Conservation (phyloP, 306 rosid species). For the Astragalus membranaceus region DNA sequence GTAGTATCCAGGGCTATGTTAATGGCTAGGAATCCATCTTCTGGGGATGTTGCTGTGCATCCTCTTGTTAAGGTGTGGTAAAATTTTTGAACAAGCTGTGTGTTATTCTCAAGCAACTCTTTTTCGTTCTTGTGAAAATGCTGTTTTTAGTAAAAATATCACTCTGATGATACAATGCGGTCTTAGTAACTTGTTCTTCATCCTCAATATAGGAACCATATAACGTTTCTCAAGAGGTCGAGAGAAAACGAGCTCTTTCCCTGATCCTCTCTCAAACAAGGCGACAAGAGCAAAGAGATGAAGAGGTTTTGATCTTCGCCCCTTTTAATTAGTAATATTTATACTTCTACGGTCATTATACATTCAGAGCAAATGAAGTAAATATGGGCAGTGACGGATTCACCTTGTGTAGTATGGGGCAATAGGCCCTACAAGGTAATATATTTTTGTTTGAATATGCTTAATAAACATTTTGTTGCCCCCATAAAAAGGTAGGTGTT, state of each 20-base stretch:
- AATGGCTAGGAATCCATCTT: slow-evolving; percentile 60
- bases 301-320: slow-evolving; percentile 48
- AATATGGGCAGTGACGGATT: background rate
- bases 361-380: background rate
- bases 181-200: background rate
- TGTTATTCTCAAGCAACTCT: slow-evolving; percentile 10
- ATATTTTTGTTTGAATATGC: too few relatives aligned
- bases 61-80: slow-evolving; percentile 66
- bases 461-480: too few relatives aligned
- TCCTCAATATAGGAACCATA: slow-evolving; percentile 60
- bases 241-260: slow-evolving; percentile 77
- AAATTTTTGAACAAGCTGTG: background rate
- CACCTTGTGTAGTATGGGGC: too few relatives aligned
- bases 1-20: slow-evolving; percentile 59
- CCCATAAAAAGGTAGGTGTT: too few relatives aligned
- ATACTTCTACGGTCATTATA: background rate
- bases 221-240: slow-evolving; percentile 68
- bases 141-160: background rate
- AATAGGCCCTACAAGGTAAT: too few relatives aligned
- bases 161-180: background rate
- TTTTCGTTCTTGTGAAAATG: background rate
- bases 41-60: slow-evolving; percentile 55
- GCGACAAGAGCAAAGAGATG: slow-evolving; percentile 79
- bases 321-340: background rate
- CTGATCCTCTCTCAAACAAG: slow-evolving; percentile 94